Base-by-base conservation (phyloP, 768 basidiomycete species). In the Cubamyces sp. region DNA sequence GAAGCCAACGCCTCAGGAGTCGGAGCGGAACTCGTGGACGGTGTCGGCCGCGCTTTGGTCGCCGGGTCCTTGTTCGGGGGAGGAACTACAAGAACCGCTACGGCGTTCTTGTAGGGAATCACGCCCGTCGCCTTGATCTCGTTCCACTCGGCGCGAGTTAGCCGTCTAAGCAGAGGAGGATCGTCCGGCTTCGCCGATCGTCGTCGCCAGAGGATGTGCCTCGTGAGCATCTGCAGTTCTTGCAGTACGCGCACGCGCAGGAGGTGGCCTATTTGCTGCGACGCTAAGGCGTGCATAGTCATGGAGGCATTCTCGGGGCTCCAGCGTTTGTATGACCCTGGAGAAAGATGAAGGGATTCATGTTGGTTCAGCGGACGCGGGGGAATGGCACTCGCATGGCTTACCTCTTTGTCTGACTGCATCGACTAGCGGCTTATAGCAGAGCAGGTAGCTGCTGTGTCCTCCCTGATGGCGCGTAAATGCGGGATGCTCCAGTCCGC, bases 211-310 rank as follows among this genome's bases (percentile, higher is more conserved):
- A 77, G 72, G 47, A 88, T 70, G 7, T 70, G 72, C 14, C 82
- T 80, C 0, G 74, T 77, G 43, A 93, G 73, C 5, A 92, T 71
- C 41, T 87, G 80, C 6, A 94, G 74, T 68, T 94, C 92, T 71
- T 93, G 91, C 2, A 94, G 75, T 14, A 92, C 81, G 18, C 92
- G 85, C 15, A 89, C 72, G 47, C 91, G 90, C 11, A 94, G 76
- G 23, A 87, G 77, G 68, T 92, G 87, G 2, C 77, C 77, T 39
- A 91, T 80, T 46, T 92, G 87, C 25, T 80, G 75, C 9, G 74
- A 71, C 18, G 90, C 73, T 37, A 80, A 75, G 15, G 81, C 71
- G 61, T 82, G 81, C 3, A 81, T 56, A 1, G 40, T 26, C 1
- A 49, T 21, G 3, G 16, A 3, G 2, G 64, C 26, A 11, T 78